phyloP scores from a whole-genome alignment of 306 rosid genomes.

The Mucuna pruriens region DNA sequence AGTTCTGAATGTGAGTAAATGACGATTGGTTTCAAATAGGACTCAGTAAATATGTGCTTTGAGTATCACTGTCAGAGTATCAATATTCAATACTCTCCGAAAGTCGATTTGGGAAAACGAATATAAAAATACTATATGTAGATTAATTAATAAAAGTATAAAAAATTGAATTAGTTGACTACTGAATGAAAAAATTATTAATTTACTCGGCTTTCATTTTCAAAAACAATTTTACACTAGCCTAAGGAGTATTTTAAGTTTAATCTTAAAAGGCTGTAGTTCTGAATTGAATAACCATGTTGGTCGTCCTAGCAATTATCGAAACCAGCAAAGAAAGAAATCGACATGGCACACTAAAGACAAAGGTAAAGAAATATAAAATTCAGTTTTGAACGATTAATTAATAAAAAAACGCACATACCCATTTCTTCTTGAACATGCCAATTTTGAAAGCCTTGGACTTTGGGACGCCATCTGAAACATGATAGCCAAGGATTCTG shows the following conservation, averaged over 20 bases:
- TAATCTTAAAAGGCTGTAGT: no score
- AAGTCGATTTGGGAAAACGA: background rate
- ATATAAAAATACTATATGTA: background rate
- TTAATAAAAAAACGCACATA: background rate
- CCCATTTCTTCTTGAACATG: constrained; percentile 86
- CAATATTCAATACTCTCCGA: background rate
- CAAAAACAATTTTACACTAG: background rate
- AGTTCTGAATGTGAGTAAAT: background rate
- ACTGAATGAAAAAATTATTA: background rate
- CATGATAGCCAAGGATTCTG: constrained; percentile 48
- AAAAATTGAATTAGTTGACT: background rate
- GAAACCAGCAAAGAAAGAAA: constrained; percentile 11
- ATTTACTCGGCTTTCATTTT: background rate
- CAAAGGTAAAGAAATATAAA: background rate
- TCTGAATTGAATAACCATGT: background rate
- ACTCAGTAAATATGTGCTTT: background rate
- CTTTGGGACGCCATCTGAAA: constrained; percentile 52
- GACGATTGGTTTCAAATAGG: background rate
- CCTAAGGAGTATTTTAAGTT: background rate
- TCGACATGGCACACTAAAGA: background rate
- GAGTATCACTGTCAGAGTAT: background rate
- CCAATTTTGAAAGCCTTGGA: constrained; percentile 65
- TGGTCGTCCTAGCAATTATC: constrained; percentile 6
- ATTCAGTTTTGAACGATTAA: background rate
- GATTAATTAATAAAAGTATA: background rate